phyloP scores from a whole-genome alignment of 176 grass and related monocot species.

The Puccinellia tenuiflora region DNA sequence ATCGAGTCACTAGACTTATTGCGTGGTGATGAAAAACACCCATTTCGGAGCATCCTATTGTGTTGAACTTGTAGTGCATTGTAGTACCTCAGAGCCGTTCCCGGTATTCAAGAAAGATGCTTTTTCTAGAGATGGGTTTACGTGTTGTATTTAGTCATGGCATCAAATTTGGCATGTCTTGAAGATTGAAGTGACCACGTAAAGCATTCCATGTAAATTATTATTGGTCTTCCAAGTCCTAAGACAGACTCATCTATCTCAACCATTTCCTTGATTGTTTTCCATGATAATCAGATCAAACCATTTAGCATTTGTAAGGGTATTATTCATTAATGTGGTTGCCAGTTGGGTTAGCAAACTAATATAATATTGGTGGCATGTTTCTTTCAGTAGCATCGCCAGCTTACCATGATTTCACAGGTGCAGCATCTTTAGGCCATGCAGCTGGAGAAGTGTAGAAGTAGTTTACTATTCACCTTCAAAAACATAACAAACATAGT shows the following conservation, averaged over 20 bases:
- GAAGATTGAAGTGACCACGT: background rate
- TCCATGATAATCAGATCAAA: background rate
- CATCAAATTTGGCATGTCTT: background rate
- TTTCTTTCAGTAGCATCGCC: conserved; percentile 5
- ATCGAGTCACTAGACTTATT: background rate
- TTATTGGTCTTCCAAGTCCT: background rate
- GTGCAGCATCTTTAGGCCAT: background rate
- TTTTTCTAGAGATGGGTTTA: background rate
- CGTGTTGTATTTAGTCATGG: background rate
- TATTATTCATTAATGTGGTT: conserved; percentile 6
- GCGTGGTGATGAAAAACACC: background rate
- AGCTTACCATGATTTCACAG: background rate
- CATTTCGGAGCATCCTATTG: background rate
- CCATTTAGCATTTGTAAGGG: background rate
- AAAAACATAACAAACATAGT: too few relatives aligned
- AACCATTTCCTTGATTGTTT: background rate
- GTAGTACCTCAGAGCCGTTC: background rate
- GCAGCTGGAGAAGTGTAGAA: background rate
- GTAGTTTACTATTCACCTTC: background rate
- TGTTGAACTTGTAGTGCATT: background rate
- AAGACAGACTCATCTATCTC: background rate
- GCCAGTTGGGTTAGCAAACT: conserved; percentile 6
- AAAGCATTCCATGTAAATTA: background rate
- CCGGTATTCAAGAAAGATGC: background rate
- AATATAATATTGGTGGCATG: conserved; percentile 8